A percentile compares a stretch with the other conserved stretches of the same genome.
Conservation (phyloP, 2,329 filamentous ascomycete species). For the Paecilomyces niveus region DNA sequence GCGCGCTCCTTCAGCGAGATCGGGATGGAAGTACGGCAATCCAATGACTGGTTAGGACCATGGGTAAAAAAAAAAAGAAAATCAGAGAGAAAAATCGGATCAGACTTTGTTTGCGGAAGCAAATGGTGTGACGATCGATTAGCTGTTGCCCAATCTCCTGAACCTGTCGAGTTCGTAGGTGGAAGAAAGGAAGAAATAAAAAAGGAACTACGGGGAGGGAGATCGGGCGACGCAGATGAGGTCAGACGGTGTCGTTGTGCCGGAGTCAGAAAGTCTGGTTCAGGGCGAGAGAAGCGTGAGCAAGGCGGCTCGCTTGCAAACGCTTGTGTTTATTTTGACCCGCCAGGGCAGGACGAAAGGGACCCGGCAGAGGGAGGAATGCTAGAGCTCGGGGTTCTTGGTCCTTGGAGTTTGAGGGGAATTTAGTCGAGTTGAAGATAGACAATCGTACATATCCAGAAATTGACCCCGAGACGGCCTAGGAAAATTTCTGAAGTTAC, state of each 20-base stretch:
- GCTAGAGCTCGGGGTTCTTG: background rate
- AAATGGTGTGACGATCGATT: background rate
- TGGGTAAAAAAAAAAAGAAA: background rate
- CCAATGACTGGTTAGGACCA: background rate
- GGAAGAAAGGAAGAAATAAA: conserved; percentile 6
- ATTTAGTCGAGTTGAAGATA: too few relatives aligned
- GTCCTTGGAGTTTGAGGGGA: too few relatives aligned
- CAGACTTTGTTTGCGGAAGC: background rate
- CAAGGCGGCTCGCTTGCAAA: conserved; percentile 13
- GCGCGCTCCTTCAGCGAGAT: background rate
- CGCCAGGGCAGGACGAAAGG: conserved; percentile 11
- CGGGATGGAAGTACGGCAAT: background rate
- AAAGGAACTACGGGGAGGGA: conserved; percentile 1
- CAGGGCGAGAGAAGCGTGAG: conserved; percentile 6
- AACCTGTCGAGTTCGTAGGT: conserved; percentile 2
- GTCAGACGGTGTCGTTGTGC: background rate
- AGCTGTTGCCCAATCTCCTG: background rate
- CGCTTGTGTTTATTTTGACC: conserved; percentile 29
- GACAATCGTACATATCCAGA: too few relatives aligned
- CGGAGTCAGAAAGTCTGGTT: background rate
- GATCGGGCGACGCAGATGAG: background rate
- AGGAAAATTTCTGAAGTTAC: too few relatives aligned
- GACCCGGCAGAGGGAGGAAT: background rate
- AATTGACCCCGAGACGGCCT: too few relatives aligned
- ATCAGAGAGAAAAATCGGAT: background rate